Conservation (phyloP, 192 early-diverging fungal species). For the Coemansia sp. region DNA sequence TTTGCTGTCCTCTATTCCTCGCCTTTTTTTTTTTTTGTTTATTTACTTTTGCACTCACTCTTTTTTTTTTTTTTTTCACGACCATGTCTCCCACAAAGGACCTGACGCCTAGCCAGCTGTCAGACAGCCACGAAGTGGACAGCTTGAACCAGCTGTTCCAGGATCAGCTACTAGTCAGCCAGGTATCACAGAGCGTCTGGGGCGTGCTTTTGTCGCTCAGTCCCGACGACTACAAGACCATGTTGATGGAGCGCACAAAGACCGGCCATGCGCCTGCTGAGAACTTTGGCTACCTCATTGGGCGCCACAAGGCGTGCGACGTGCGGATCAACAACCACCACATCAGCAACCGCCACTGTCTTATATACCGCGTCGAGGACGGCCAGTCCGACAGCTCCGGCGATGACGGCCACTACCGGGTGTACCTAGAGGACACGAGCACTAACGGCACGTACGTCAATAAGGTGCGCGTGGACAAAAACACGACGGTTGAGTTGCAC, state of each 20-base stretch:
- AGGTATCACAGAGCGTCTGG: constrained; percentile 52
- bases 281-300: constrained; percentile 52
- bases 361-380: constrained; percentile 48
- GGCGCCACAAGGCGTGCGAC: constrained; percentile 54
- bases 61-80: background rate
- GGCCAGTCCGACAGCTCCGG: constrained; percentile 7
- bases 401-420: constrained; percentile 4
- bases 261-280: constrained; percentile 5
- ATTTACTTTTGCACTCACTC: constrained; percentile 6
- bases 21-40: constrained; percentile 5
- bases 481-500: constrained; percentile 54
- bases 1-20: background rate
- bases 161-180: constrained; percentile 48
- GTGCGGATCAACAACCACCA: constrained; percentile 49
- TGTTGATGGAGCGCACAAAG: constrained; percentile 45
- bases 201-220: constrained; percentile 53
- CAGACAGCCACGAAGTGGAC: constrained; percentile 47
- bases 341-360: constrained; percentile 57
- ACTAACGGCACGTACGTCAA: constrained; percentile 75
- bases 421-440: constrained; percentile 57
- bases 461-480: constrained; percentile 53
- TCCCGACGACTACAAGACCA: constrained; percentile 50
- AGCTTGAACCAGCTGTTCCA: constrained; percentile 47
- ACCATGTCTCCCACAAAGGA: background rate
- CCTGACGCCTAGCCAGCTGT: background rate